Percentiles rank a stretch among this genome's conserved stretches.
phyloP scores from a whole-genome alignment of 768 basidiomycete species.

The Hygrocybe coccinea region DNA sequence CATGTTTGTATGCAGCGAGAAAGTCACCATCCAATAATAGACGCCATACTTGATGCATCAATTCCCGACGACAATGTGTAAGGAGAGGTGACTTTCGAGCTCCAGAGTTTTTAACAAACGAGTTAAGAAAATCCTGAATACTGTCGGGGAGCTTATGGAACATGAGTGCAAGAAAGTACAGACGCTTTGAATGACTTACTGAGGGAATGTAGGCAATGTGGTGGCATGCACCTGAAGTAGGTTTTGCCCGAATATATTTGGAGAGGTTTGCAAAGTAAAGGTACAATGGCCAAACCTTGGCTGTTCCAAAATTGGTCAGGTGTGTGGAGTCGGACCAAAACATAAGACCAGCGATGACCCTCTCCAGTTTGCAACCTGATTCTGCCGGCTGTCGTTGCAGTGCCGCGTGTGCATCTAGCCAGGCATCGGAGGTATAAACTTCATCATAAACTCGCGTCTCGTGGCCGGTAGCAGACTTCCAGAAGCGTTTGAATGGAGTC shows the following conservation, averaged over 20 bases:
- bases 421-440: slow-evolving; percentile 15
- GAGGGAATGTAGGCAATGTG: slow-evolving; percentile 40
- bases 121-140: slow-evolving; percentile 1
- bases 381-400: slow-evolving; percentile 14
- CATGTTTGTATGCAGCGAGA: slow-evolving; percentile 7
- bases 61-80: slow-evolving; percentile 8
- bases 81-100: neutral
- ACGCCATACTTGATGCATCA: slow-evolving; percentile 10
- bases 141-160: slow-evolving; percentile 7
- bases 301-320: slow-evolving; percentile 33
- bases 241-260: slow-evolving; percentile 35
- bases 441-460: slow-evolving; percentile 17
- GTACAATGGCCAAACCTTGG: slow-evolving; percentile 41
- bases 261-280: slow-evolving; percentile 38
- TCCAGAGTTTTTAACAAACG: too few relatives aligned
- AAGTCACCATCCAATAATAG: slow-evolving; percentile 1
- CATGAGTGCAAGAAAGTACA: neutral
- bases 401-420: slow-evolving; percentile 14
- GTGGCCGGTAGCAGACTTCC: slow-evolving; percentile 18
- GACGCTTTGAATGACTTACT: slow-evolving; percentile 20
- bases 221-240: slow-evolving; percentile 21
- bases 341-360: slow-evolving; percentile 22
- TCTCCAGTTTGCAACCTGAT: slow-evolving; percentile 17
- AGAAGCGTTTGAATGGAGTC: slow-evolving; percentile 21
- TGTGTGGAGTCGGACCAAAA: slow-evolving; percentile 32